A percentile compares a stretch with the other conserved stretches of the same genome.
Conservation (phyloP, 768 basidiomycete species). For the Pilatotrama ljubarskyi region DNA sequence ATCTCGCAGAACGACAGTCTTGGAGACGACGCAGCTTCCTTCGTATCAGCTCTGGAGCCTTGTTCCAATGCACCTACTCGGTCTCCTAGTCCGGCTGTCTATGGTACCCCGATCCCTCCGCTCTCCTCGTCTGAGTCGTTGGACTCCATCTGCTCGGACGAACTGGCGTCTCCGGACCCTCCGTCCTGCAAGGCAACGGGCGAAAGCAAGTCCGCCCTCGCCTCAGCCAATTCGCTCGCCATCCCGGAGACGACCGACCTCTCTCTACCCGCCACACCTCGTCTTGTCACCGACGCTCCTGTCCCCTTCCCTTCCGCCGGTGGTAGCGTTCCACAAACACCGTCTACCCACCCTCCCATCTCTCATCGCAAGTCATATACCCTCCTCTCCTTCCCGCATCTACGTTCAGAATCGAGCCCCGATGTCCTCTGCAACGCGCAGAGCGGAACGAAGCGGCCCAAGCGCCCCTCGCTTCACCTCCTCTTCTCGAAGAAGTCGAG, state of each 20-base stretch:
- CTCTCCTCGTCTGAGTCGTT: conserved; percentile 60
- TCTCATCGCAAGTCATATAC: conserved; percentile 39
- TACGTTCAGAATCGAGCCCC: conserved; percentile 27
- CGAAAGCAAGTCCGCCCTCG: conserved; percentile 11
- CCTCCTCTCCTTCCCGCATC: conserved; percentile 32
- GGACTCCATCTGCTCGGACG: conserved; percentile 55
- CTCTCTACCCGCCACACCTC: neutral
- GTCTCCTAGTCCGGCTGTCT: conserved; percentile 37
- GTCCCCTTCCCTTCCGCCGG: conserved; percentile 48
- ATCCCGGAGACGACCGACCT: conserved; percentile 13
- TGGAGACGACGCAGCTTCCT: conserved; percentile 29
- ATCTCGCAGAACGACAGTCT: conserved; percentile 9
- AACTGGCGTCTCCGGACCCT: conserved; percentile 20
- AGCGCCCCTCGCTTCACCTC: conserved; percentile 69
- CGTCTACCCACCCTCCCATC: conserved; percentile 34
- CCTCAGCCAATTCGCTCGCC: conserved; percentile 13
- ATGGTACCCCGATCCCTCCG: conserved; percentile 43
- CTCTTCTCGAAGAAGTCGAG: conserved; percentile 66
- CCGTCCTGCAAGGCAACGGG: conserved; percentile 1
- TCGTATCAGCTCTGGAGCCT: conserved; percentile 34
- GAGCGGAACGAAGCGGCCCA: conserved; percentile 38
- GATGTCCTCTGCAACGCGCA: neutral
- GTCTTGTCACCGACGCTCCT: conserved; percentile 21
- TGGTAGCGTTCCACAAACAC: conserved; percentile 32
- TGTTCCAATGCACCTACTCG: conserved; percentile 31